Base-by-base conservation (phyloP, 192 early-diverging fungal species). In the Chytriomyces sp. region DNA sequence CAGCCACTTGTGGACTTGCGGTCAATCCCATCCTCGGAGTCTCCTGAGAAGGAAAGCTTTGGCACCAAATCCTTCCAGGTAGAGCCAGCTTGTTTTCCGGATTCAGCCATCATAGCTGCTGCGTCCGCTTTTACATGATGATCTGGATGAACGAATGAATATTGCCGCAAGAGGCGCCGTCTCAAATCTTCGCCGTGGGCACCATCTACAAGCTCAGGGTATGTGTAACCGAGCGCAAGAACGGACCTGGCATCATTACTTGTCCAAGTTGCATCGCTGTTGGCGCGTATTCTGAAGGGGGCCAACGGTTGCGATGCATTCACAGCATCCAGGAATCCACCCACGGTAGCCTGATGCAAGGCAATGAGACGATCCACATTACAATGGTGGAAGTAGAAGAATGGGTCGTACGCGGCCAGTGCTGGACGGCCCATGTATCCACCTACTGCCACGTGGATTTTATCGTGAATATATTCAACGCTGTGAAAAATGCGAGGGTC, bases 341-440 rank as follows among this genome's bases (percentile, higher is more conserved):
- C 63, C 28, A 65, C 22, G 25, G 31, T 44, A 14, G 19, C 19
- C 28, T 65, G 28, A 41, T 65, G 52, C 19, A 65, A 26, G 7
- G 63, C 63, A 49, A 65, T 38, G 7, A 65, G 38, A 31, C 63
- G 39, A 32, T 65, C 63, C 10, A 65, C 63, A 41, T 65, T 65
- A 33, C 63, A 65, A 41, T 65, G 63, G 26, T 65, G 63, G 41
- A 65, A 65, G 63, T 65, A 65, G 52, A 65, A 65, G 5, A 65
- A 28, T 19, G 63, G 63, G 30, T 65, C 63, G 33, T 52, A 65
- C 17, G 39, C 41, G 14, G 63, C 63, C 17, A 65, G 25, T 25
- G 25, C 41, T 5, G 63, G 39, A 44, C 52, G 25, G 2, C 63
- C 63, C 63, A 65, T 65, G 41, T 49, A 34, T 26, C 63, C 63